A percentile compares a stretch with the other conserved stretches of the same genome.
Conservation (phyloP, 257 asterid species). For the Haberlea rhodopensis region DNA sequence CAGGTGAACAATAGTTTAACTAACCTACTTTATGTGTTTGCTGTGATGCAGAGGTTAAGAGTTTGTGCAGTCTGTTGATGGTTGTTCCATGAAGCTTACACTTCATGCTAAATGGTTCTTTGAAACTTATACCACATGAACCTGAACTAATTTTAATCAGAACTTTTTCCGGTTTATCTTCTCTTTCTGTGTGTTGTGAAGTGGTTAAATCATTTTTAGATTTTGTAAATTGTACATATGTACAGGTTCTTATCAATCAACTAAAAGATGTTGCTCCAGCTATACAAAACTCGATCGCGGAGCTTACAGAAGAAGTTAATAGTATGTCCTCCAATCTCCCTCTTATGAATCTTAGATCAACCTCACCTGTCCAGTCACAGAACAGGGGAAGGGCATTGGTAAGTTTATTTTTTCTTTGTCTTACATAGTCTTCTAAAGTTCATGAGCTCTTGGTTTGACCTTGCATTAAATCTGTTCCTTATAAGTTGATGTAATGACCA, state of each 20-base stretch:
- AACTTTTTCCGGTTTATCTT: too few relatives aligned
- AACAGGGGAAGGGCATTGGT: conserved; percentile 78
- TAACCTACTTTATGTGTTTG: conserved; percentile 15
- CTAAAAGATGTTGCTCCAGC: too few relatives aligned
- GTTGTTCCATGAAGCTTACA: conserved; percentile 20
- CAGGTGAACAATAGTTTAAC: conserved; percentile 54
- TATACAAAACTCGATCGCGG: too few relatives aligned
- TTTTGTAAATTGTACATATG: too few relatives aligned
- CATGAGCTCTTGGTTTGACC: conserved; percentile 10
- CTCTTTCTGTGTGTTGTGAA: too few relatives aligned
- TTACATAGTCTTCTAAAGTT: conserved; percentile 22
- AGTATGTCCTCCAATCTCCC: too few relatives aligned
- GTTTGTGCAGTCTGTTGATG: conserved; percentile 7
- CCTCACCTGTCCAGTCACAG: conserved; percentile 69
- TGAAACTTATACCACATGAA: too few relatives aligned
- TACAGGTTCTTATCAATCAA: conserved; percentile 93
- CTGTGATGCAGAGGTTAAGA: conserved; percentile 9
- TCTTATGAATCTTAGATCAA: conserved; percentile 52
- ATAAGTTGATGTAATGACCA: conserved; percentile 34
- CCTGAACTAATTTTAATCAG: too few relatives aligned
- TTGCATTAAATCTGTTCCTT: conserved; percentile 23
- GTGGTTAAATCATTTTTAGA: conserved; percentile 24
- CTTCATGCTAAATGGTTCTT: too few relatives aligned
- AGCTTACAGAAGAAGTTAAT: too few relatives aligned
- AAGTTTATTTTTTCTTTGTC: conserved; percentile 21